phyloP scores from a whole-genome alignment of 1,284 basidiomycete genomes.

The Heliocybe sulcata region DNA sequence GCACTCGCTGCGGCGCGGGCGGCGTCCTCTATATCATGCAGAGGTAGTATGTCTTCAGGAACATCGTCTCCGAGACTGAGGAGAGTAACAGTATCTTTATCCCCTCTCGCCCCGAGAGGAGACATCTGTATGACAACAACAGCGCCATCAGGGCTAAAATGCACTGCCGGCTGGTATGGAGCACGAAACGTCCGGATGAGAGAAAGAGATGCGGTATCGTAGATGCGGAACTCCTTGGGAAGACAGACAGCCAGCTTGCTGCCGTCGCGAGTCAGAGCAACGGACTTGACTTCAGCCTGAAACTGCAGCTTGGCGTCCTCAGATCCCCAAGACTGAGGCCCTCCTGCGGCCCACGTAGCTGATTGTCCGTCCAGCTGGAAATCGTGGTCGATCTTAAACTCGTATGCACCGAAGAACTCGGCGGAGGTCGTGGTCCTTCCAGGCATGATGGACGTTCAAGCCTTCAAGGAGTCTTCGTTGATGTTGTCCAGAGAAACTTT shows the following conservation, averaged over 20 bases:
- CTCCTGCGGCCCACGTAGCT: neutral
- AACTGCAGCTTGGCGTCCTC: neutral
- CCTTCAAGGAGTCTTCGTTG: too few relatives aligned
- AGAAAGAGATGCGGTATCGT: conserved; percentile 6
- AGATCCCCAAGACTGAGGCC: neutral
- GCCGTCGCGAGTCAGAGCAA: conserved; percentile 17
- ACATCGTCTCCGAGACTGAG: conserved; percentile 5
- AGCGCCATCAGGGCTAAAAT: conserved; percentile 15
- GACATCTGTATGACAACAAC: conserved; percentile 15
- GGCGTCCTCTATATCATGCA: neutral
- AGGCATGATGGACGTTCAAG: too few relatives aligned
- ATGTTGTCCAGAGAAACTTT: too few relatives aligned
- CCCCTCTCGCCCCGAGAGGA: conserved; percentile 10
- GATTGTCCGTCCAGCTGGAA: conserved; percentile 2
- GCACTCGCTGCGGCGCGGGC: neutral
- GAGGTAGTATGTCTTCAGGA: conserved; percentile 16
- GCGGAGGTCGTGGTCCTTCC: neutral
- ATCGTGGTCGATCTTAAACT: neutral
- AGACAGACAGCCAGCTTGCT: conserved; percentile 15
- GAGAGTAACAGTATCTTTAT: conserved; percentile 14
- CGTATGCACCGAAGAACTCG: neutral
- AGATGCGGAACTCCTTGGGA: conserved; percentile 10
- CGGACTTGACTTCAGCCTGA: conserved; percentile 1
- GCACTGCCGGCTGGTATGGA: conserved; percentile 11
- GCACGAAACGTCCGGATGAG: conserved; percentile 7